Conservation (phyloP, 371 early-diverging fungal genomes). For the Mortierella sp. region DNA sequence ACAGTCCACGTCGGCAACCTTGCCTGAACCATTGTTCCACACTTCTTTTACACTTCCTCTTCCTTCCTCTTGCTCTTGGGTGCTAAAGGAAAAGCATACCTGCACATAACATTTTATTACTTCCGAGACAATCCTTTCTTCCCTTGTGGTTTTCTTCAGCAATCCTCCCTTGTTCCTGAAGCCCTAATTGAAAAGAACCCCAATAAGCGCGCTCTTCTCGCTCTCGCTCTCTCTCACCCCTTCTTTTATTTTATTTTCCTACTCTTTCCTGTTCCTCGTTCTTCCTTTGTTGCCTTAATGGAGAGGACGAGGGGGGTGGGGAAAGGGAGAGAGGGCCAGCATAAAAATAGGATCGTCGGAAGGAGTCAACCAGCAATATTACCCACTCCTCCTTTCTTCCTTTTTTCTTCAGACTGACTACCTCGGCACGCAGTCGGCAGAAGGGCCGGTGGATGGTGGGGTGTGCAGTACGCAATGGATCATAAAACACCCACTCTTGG, state of each 20-base stretch:
- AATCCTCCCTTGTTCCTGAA: not conserved
- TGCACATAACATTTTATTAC: too few relatives aligned
- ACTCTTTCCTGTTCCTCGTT: slow-evolving; percentile 3
- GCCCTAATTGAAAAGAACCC: not conserved
- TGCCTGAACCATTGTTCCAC: not conserved
- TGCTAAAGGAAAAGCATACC: too few relatives aligned
- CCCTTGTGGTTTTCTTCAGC: not conserved
- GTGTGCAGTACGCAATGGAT: not conserved
- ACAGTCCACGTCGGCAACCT: not conserved
- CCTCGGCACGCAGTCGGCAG: not conserved
- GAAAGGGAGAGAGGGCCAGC: not conserved
- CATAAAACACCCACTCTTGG: not conserved
- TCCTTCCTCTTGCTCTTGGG: not conserved
- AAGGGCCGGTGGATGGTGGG: not conserved
- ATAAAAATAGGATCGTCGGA: not conserved
- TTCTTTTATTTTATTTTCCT: not conserved
- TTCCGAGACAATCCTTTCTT: not conserved
- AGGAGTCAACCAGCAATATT: not conserved
- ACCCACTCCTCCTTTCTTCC: not conserved
- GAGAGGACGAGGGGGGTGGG: too few relatives aligned
- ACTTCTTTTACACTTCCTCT: not conserved
- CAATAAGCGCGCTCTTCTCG: not conserved
- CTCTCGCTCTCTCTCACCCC: not conserved
- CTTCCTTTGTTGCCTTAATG: not conserved
- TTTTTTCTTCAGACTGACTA: not conserved